These are phyloP conservation scores for Fusarium chlamydosporum DNA, from an alignment of 2,329 filamentous ascomycete species.

Conservation along the genomic window DNA sequence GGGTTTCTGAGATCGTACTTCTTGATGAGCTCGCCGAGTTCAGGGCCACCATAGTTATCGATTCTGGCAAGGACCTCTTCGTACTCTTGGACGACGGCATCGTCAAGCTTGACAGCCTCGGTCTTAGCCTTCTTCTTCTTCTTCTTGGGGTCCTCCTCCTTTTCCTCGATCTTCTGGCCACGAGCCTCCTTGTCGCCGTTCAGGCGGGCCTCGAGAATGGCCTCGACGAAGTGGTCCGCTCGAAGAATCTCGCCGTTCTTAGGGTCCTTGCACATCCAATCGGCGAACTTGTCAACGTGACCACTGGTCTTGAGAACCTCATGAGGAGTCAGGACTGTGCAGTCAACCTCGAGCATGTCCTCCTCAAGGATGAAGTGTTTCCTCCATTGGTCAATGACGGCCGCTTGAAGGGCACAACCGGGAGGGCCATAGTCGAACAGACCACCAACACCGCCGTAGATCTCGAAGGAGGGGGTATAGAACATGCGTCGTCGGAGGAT, in stretches of 20 bases:
- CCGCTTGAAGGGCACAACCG: conserved; percentile 86
- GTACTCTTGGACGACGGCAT: conserved; percentile 88
- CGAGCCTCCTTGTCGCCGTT: conserved; percentile 95
- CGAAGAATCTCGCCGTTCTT: conserved; percentile 97
- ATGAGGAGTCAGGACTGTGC: conserved; percentile 92
- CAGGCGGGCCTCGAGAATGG: conserved; percentile 87
- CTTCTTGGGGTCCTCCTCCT: conserved; percentile 77
- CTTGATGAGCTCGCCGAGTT: conserved; percentile 88
- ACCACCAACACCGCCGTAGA: conserved; percentile 89
- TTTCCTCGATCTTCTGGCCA: conserved; percentile 82
- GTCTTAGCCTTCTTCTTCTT: conserved; percentile 93
- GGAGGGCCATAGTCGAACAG: conserved; percentile 96
- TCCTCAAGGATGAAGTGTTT: conserved; percentile 94
- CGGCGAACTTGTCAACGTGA: conserved; percentile 97
- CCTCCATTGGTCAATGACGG: conserved; percentile 89
- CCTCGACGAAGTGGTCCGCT: conserved; percentile 96
- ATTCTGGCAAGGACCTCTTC: conserved; percentile 92
- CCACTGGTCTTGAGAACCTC: conserved; percentile 95
- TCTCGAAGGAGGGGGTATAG: conserved; percentile 96
- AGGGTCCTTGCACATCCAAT: conserved; percentile 99
- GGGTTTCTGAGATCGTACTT: conserved; percentile 95
- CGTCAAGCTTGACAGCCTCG: conserved; percentile 87
- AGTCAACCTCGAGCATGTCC: conserved; percentile 96
- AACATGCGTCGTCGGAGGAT: conserved; percentile 91
- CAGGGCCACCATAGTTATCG: conserved; percentile 91